phyloP scores from a whole-genome alignment of 257 asterid species.

The Nicotiana knightiana region DNA sequence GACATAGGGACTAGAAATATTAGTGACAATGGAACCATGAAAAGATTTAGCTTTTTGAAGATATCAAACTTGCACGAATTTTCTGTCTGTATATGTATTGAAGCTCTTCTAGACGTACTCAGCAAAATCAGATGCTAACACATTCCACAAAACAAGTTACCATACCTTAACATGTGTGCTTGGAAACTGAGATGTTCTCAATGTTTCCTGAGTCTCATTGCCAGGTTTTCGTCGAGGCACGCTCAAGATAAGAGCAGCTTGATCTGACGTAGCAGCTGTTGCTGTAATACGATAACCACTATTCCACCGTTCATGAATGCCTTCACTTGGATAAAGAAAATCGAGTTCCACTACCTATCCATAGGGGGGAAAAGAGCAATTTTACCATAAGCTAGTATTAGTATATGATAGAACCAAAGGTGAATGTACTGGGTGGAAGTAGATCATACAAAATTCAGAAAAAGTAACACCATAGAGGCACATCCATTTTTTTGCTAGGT shows the following conservation, averaged over 20 bases:
- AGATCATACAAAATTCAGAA: background rate
- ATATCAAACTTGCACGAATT: background rate
- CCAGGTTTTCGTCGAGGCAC: conserved; percentile 29
- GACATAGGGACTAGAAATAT: background rate
- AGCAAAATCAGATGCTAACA: background rate
- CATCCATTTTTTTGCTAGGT: no score
- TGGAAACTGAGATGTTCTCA: conserved; percentile 40
- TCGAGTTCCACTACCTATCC: conserved; percentile 45
- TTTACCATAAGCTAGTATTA: background rate
- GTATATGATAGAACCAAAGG: background rate
- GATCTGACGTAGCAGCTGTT: conserved; percentile 41
- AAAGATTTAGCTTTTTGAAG: background rate
- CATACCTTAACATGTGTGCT: conserved; percentile 33
- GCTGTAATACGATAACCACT: conserved; percentile 36
- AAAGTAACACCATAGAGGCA: background rate
- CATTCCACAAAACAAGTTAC: background rate
- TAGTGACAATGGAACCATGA: background rate
- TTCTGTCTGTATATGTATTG: background rate
- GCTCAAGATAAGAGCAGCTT: conserved; percentile 44
- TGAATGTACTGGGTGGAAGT: background rate
- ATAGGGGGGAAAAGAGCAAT: background rate
- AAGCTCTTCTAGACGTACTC: background rate
- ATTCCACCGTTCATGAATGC: conserved; percentile 42
- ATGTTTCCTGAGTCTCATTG: conserved; percentile 44
- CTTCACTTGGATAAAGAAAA: conserved; percentile 45